These are phyloP conservation scores for Cyathus striatus DNA, from an alignment of 768 basidiomycete species.

Conservation along the genomic window DNA sequence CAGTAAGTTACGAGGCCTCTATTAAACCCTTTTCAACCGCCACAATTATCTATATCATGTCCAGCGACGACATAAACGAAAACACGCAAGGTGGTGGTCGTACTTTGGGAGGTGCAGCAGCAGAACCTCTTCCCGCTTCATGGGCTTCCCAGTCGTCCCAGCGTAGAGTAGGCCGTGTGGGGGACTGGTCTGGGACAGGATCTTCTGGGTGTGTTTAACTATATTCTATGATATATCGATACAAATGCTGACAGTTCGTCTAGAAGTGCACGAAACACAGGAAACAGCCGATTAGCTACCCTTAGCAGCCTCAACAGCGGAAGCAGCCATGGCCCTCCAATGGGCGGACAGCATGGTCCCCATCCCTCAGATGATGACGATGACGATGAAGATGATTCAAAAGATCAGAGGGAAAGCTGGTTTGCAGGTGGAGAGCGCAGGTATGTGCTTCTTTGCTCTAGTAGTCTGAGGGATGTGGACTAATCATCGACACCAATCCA, in stretches of 20 bases:
- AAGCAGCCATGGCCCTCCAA: slow-evolving; percentile 7
- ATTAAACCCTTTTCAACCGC: no score
- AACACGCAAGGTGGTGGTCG: slow-evolving; percentile 28
- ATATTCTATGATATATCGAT: not conserved
- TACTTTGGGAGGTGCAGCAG: slow-evolving; percentile 42
- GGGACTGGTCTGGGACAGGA: slow-evolving; percentile 33
- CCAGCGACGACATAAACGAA: slow-evolving; percentile 25
- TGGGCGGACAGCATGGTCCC: not conserved
- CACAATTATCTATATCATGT: slow-evolving; percentile 22
- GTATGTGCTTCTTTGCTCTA: slow-evolving; percentile 27
- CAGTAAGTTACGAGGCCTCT: no score
- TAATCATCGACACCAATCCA: slow-evolving; percentile 20
- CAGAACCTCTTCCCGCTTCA: slow-evolving; percentile 41
- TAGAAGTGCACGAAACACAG: slow-evolving; percentile 9
- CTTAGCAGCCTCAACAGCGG: slow-evolving; percentile 13
- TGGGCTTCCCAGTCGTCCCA: slow-evolving; percentile 35
- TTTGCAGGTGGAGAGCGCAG: slow-evolving; percentile 96
- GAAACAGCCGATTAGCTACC: slow-evolving; percentile 20
- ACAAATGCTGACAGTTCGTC: not conserved
- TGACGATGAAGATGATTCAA: slow-evolving; percentile 47
- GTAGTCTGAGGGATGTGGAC: slow-evolving; percentile 1
- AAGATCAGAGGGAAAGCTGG: slow-evolving; percentile 59
- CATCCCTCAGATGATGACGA: slow-evolving; percentile 36
- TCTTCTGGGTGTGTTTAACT: slow-evolving; percentile 19
- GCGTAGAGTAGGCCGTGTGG: slow-evolving; percentile 48